Base-by-base conservation (phyloP, 495 filamentous ascomycete species). In the Trichoderma orchidacearum region DNA sequence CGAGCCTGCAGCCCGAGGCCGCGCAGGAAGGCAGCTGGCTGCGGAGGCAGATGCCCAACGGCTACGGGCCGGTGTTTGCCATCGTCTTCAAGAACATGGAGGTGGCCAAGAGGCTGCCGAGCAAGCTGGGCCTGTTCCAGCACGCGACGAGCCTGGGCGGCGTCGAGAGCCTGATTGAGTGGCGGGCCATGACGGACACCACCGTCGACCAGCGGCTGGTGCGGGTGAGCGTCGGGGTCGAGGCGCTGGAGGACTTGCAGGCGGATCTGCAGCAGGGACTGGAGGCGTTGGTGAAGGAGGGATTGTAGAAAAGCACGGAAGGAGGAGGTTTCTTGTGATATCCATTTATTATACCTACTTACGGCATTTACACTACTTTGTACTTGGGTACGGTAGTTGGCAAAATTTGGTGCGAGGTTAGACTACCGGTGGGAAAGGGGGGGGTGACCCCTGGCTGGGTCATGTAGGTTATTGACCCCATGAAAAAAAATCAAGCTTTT, bases 131-230 rank as follows among this genome's bases (percentile, higher is more conserved):
- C 27, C 78, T 90, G 53, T 98, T 96, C 74, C 88, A 95, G 60
- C 93, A 98, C 76, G 91, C 93, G 6, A 98, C 93, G 15, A 91
- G 86, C 68, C 70, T 98, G 5, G 93, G 93, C 3, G 90, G 92
- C 1, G 90, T 97, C 9, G 93, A 98, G 80, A 90, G 86, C 61
- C 71, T 96, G 77, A 87, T 98, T 64, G 89, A 93, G 73, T 90
- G 88, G 85, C 69, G 85, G 55, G 80, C 85, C 25, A 92, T 98
- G 91, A 83, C 79, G 55, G 93, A 98, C 75, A 51, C 68, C 13
- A 73, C 59, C 9, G 85, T 90, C 54, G 90, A 95, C 67, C 79
- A 74, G 61, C 71, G 80, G 60, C 66, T 98, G 65, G 64, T 95
- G 68, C 75, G 93, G 54, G 69, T 98, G 50, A 95, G 90, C 68